Conservation (phyloP, 2,329 filamentous ascomycete genomes). For the Berkeleyomyces basicola region DNA sequence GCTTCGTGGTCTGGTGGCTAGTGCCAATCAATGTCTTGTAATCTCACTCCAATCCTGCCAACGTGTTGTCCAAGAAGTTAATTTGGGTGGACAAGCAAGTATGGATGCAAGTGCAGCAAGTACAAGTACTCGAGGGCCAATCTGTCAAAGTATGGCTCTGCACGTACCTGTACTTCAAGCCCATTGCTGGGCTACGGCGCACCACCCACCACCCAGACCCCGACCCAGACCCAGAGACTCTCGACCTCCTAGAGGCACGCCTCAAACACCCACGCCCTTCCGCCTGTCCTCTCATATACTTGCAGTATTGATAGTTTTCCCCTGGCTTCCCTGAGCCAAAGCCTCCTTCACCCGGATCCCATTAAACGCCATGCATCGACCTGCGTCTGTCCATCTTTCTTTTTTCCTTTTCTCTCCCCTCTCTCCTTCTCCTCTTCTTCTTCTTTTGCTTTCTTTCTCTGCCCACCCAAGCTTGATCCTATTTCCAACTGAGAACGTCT, state of each 20-base stretch:
- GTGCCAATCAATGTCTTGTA: constrained; percentile 2
- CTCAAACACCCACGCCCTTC: not conserved
- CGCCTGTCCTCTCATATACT: not conserved
- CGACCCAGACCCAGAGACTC: not conserved
- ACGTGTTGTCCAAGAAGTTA: not conserved
- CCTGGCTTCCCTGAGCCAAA: constrained; percentile 4
- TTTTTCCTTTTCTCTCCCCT: constrained; percentile 1
- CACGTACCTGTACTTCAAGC: not conserved
- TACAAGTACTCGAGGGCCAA: too few relatives aligned
- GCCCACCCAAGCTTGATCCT: constrained; percentile 8
- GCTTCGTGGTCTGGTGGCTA: not conserved
- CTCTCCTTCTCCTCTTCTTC: not conserved
- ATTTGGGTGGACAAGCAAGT: not conserved
- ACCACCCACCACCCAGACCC: not conserved
- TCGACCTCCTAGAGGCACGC: not conserved
- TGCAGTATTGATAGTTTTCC: not conserved
- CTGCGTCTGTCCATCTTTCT: constrained; percentile 3
- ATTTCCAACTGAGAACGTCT: constrained; percentile 13
- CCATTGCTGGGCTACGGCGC: not conserved
- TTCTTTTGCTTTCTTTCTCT: not conserved
- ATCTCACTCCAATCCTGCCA: not conserved
- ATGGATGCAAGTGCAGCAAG: too few relatives aligned
- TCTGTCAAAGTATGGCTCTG: too few relatives aligned
- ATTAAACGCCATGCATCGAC: constrained; percentile 10
- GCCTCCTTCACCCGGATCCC: constrained; percentile 10